Base-by-base conservation (phyloP, 306 rosid genomes). In the Trifolium pratense region DNA sequence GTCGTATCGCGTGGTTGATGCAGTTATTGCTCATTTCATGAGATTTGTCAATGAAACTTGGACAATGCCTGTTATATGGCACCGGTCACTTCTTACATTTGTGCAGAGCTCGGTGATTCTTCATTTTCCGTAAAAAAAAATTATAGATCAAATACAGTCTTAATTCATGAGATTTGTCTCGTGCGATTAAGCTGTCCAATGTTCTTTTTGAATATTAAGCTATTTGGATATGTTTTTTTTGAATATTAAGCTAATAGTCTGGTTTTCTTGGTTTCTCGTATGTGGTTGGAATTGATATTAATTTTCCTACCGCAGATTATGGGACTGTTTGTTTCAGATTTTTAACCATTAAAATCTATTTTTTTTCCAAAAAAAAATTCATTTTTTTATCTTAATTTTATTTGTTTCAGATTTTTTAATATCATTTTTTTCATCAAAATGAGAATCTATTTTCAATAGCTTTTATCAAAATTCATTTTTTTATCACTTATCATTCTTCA, bases 51-150 rank as follows among this genome's bases (percentile, higher is more conserved):
- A 83, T 65, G 97, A 91, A 46, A 75, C 78, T n/a, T 81, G 92
- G 77, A 74, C 79, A 49, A 91, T 91, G 97, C 98, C 98, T 43
- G 99, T 94, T 63, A 94, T 94, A 85, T 91, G 99, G 99, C 97
- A 94, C 79, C 97, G 89, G 48, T 91, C 98, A 46, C 90, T 94
- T 56, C 97, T 94, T 80, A 88, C 95, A 56, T 94, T 91, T 83
- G 87, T 87, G 55, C 96, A 91, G 75, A 91, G 97, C 97, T 88
- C 31, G 68, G 89, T 65, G 32, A 72, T 20, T 52, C 53, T 16
- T 69, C 75, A 17, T 74, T 78, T 51, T n/a, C 63, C 8, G 15
- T 57, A 29, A 64, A n/a, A n/a, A n/a, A n/a, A n/a, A n/a, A 9
- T 34, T 34, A 34, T 0, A 34, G 8, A 34, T 34, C 2, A 34